phyloP scores from a whole-genome alignment of 1,284 basidiomycete species.

The Ceratobasidium sp. region DNA sequence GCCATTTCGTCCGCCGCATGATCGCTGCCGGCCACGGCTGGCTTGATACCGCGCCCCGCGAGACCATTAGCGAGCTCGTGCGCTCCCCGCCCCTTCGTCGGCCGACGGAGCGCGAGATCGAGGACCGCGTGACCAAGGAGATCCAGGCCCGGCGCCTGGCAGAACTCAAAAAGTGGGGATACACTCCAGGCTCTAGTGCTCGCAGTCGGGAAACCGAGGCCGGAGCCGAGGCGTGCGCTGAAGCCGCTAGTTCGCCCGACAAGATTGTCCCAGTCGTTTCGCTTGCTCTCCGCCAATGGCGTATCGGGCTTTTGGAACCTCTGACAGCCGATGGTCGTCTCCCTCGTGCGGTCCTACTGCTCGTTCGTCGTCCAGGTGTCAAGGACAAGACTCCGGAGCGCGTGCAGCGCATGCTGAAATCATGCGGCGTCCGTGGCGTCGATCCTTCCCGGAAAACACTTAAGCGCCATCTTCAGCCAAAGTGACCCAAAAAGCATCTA shows the following conservation, averaged over 20 bases:
- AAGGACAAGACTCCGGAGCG: constrained; percentile 26
- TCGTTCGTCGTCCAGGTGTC: constrained; percentile 15
- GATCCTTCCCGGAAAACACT: constrained; percentile 33
- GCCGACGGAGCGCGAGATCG: constrained; percentile 23
- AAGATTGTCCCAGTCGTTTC: constrained; percentile 47
- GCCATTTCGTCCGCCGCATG: constrained; percentile 48
- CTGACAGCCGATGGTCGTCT: constrained; percentile 12
- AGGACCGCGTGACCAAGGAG: constrained; percentile 27
- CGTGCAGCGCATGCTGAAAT: constrained; percentile 34
- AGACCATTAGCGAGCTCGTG: constrained; percentile 32
- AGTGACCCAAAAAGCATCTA: neutral
- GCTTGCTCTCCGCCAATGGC: constrained; percentile 47
- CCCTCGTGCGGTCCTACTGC: constrained; percentile 4
- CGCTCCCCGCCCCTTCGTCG: constrained; percentile 20
- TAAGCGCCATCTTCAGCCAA: constrained; percentile 32
- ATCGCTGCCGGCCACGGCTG: constrained; percentile 48
- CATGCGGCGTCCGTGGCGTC: constrained; percentile 26
- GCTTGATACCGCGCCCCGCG: constrained; percentile 36
- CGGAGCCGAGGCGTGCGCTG: constrained; percentile 46
- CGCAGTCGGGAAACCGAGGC: constrained; percentile 15
- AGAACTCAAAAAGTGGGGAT: constrained; percentile 48
- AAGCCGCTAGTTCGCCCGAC: constrained; percentile 43
- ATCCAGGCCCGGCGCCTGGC: constrained; percentile 43
- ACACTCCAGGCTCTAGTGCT: neutral
- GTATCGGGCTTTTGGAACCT: constrained; percentile 46